Base-by-base conservation (phyloP, 1,284 basidiomycete genomes). In the Rugosomyces carneus region DNA sequence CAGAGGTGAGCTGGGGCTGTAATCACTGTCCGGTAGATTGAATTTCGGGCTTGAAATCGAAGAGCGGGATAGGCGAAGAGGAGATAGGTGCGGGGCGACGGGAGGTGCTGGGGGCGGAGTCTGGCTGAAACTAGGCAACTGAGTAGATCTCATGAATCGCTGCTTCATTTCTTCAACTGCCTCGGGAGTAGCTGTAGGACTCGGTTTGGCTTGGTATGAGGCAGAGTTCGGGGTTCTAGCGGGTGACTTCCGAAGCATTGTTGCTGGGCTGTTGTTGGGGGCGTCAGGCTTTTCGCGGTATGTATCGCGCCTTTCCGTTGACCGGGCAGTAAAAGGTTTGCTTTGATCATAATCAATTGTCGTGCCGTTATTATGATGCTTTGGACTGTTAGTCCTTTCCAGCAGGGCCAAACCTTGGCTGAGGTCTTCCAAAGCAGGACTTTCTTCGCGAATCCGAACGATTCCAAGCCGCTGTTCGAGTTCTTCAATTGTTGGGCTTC, bases 81-180 rank as follows among this genome's bases (percentile, higher is more conserved):
- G 50, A 37, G 53, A 52, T 27, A 47, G 53, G 10, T 54, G 48
- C 16, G 55, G 42, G 29, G 57, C 39, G 2, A 56, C 49, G 11
- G 58, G 60, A 42, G 55, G 48, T 34, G 40, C 45, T 18, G 51
- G 39, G 24, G 54, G 50, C 37, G 50, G 46, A 7, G 49, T 36
- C 18, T 53, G 50, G 13, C 51, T 40, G n/a, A 54, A 42, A 38
- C 31, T 36, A 15, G 63, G 58, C 13, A 67, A 67, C 6, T 59
- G 53, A 15, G 60, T 54, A 4, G 55, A 47, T 46, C 67, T 69
- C 47, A 80, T 60, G 56, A 82, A 77, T 23, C 79, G 65, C 51
- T 65, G 69, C 62, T 82, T 84, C 78, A 83, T 80, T 54, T 81
- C 76, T 56, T 80, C 75, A 38, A 82, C 67, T 3, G 79, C 77